phyloP scores from a whole-genome alignment of 306 rosid genomes.

The Quercus variabilis region DNA sequence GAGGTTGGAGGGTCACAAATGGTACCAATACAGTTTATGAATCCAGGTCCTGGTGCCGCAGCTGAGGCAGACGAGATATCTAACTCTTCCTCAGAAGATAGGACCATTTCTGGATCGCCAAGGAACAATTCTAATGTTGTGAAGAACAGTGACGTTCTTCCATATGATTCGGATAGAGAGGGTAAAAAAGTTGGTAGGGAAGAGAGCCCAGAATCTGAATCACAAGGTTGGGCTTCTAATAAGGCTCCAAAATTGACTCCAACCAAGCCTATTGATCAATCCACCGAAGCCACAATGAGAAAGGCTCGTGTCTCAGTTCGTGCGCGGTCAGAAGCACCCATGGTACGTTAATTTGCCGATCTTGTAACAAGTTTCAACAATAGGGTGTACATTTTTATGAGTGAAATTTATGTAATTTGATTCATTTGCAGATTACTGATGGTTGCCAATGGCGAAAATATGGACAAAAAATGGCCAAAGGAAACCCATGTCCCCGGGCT shows the following conservation, averaged over 20 bases:
- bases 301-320: slow-evolving; percentile 98
- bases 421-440: slow-evolving; percentile 66
- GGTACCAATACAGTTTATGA: slow-evolving; percentile 63
- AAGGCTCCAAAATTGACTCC: slow-evolving; percentile 48
- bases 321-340: slow-evolving; percentile 93
- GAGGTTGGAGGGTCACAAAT: slow-evolving; percentile 30
- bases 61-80: slow-evolving; percentile 42
- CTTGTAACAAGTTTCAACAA: not conserved
- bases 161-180: slow-evolving; percentile 14
- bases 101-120: slow-evolving; percentile 68
- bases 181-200: slow-evolving; percentile 54
- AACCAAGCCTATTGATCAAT: slow-evolving; percentile 44
- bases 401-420: not conserved
- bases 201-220: slow-evolving; percentile 72
- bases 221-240: slow-evolving; percentile 65
- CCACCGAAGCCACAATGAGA: slow-evolving; percentile 86
- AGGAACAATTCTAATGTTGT: slow-evolving; percentile 24
- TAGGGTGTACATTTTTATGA: not conserved
- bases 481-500: slow-evolving; percentile 97
- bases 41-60: slow-evolving; percentile 48
- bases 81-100: slow-evolving; percentile 70
- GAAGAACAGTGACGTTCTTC: slow-evolving; percentile 14
- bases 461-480: slow-evolving; percentile 96
- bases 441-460: slow-evolving; percentile 99
- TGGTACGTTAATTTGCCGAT: slow-evolving; percentile 38